phyloP scores from a whole-genome alignment of 2,329 filamentous ascomycete genomes.

The Talaromyces atroroseus region DNA sequence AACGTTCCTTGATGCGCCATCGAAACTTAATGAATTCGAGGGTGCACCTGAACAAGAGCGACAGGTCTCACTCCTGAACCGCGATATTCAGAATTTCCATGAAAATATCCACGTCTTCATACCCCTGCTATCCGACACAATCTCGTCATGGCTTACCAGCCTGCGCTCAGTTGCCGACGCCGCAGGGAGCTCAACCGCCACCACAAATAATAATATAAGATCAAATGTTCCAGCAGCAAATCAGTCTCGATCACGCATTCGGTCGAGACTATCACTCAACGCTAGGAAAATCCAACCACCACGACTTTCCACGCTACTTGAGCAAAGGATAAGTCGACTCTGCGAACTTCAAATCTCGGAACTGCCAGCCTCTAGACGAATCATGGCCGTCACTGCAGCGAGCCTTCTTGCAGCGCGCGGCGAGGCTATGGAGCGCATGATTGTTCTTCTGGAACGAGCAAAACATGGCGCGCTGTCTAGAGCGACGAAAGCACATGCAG shows the following conservation, averaged over 20 bases:
- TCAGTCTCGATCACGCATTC: constrained; percentile 13
- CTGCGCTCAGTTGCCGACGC: constrained; percentile 24
- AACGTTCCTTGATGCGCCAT: constrained; percentile 32
- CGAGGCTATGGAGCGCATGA: constrained; percentile 30
- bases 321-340: constrained; percentile 23
- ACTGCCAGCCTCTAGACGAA: constrained; percentile 27
- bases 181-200: constrained; percentile 11
- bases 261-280: constrained; percentile 1
- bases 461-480: constrained; percentile 34
- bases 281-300: constrained; percentile 7
- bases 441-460: constrained; percentile 36
- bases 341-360: constrained; percentile 28
- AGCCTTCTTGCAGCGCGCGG: constrained; percentile 29
- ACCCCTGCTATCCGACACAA: constrained; percentile 20
- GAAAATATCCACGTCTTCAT: constrained; percentile 23
- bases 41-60: not conserved
- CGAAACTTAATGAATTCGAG: constrained; percentile 13
- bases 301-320: constrained; percentile 24
- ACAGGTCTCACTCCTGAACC: constrained; percentile 24
- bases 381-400: constrained; percentile 32
- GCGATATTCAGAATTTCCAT: constrained; percentile 34
- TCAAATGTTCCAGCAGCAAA: constrained; percentile 14
- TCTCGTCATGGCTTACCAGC: constrained; percentile 22
- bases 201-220: constrained; percentile 7
- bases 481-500: constrained; percentile 34